A percentile compares a stretch with the other conserved stretches of the same genome.
Conservation (phyloP, 495 filamentous ascomycete genomes). For the Talaromyces proteolyticus region DNA sequence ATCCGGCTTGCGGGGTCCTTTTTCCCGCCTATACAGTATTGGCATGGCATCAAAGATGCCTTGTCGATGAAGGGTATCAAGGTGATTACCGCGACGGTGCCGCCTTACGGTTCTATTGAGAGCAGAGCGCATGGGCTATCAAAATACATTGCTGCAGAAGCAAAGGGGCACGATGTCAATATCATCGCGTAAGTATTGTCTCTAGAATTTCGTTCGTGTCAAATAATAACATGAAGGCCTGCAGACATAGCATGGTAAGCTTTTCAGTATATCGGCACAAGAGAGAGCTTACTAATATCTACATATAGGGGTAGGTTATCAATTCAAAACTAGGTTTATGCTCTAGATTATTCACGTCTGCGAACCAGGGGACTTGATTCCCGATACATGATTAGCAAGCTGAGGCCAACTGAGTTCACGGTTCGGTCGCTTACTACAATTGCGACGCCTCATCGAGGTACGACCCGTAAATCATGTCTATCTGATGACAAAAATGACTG, state of each 20-base stretch:
- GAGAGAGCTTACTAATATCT: conserved; percentile 4
- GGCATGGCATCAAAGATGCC: conserved; percentile 83
- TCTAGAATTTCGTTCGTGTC: neutral
- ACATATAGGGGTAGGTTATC: conserved; percentile 37
- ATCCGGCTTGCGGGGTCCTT: conserved; percentile 63
- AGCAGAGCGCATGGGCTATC: conserved; percentile 62
- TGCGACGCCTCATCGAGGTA: conserved; percentile 80
- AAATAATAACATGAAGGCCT: conserved; percentile 9
- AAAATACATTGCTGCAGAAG: conserved; percentile 57
- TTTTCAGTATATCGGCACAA: neutral
- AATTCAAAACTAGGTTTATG: neutral
- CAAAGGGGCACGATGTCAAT: conserved; percentile 71
- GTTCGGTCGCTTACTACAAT: conserved; percentile 81
- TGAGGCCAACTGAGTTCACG: conserved; percentile 65
- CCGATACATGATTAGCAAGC: conserved; percentile 82
- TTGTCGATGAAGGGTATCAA: conserved; percentile 64
- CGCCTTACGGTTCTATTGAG: conserved; percentile 74
- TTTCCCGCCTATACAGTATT: conserved; percentile 80
- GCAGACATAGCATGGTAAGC: conserved; percentile 68
- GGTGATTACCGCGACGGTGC: conserved; percentile 77
- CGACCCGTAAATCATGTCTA: neutral
- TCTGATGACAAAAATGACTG: neutral
- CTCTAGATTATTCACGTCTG: conserved; percentile 16
- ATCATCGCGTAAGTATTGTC: conserved; percentile 72
- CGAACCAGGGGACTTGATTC: conserved; percentile 76